These are phyloP conservation scores for Malassezia sympodialis DNA, from an alignment of 1,284 basidiomycete species.

Conservation along the genomic window DNA sequence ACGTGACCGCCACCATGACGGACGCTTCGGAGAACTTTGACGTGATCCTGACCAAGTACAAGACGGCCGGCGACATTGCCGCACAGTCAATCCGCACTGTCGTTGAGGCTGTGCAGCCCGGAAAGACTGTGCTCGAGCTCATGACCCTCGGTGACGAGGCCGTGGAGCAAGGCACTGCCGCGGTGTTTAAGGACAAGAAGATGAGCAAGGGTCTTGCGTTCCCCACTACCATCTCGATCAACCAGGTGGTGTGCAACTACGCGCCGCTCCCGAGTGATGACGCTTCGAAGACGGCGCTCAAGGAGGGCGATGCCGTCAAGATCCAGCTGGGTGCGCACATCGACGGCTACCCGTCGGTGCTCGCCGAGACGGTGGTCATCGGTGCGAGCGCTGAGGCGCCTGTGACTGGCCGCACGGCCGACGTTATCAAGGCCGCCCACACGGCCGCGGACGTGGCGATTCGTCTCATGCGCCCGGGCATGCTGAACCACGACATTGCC, in stretches of 20 bases:
- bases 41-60: conserved; percentile 49
- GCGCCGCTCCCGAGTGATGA: conserved; percentile 55
- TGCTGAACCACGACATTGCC: conserved; percentile 89
- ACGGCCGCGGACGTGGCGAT: conserved; percentile 75
- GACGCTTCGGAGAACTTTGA: conserved; percentile 31
- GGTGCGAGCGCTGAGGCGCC: conserved; percentile 66
- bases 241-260: conserved; percentile 58
- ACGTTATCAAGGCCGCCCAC: conserved; percentile 86
- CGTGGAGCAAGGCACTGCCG: conserved; percentile 70
- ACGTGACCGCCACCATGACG: conserved; percentile 12
- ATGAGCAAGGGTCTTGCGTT: conserved; percentile 78
- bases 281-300: conserved; percentile 56
- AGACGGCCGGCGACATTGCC: conserved; percentile 82
- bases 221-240: conserved; percentile 84
- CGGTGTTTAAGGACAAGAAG: conserved; percentile 71
- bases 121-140: conserved; percentile 78
- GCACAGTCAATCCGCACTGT: conserved; percentile 70
- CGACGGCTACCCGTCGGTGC: conserved; percentile 76
- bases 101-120: conserved; percentile 53
- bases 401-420: conserved; percentile 73
- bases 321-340: conserved; percentile 91
- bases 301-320: conserved; percentile 87
- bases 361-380: conserved; percentile 62
- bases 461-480: conserved; percentile 55
- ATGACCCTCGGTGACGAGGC: conserved; percentile 85